Evolutionary conservation across 768 basidiomycete species (phyloP).

Genomic region (Rubroboletus pulcherrimus): DNA sequence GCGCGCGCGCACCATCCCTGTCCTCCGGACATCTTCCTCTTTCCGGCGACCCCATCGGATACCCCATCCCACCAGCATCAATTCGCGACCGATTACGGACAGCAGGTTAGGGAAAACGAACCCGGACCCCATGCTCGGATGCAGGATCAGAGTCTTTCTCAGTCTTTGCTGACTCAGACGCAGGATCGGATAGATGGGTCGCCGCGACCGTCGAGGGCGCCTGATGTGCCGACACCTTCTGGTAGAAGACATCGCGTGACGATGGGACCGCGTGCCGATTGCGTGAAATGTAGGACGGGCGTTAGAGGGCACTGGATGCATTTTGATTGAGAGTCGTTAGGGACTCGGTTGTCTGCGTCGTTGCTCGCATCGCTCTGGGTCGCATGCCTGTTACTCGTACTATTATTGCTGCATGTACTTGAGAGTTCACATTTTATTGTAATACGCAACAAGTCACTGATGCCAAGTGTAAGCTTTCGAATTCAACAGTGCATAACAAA

Average conservation of each 20-base stretch:
- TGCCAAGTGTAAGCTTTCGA: too few relatives aligned
- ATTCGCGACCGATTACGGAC: conserved; percentile 6
- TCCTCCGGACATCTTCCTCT: conserved; percentile 28
- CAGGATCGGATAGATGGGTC: conserved; percentile 18
- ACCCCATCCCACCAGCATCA: conserved; percentile 13
- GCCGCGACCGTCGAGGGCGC: conserved; percentile 10
- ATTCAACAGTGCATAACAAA: conserved; percentile 24
- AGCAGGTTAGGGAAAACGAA: not conserved
- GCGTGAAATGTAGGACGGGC: conserved; percentile 59
- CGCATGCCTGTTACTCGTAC: conserved; percentile 1
- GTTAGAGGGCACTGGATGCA: conserved; percentile 75
- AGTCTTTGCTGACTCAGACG: conserved; percentile 1
- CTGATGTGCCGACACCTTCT: conserved; percentile 14
- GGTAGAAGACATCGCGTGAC: conserved; percentile 49
- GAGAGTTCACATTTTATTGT: too few relatives aligned
- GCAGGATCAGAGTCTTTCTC: not conserved
- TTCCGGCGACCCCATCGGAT: conserved; percentile 28
- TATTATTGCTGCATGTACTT: conserved; percentile 4
- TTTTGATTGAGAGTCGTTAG: conserved; percentile 40
- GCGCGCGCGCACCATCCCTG: not conserved
- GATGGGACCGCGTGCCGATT: conserved; percentile 71
- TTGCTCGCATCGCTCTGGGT: not conserved
- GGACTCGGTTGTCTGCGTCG: not conserved
- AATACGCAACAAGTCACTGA: too few relatives aligned
- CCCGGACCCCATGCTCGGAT: conserved; percentile 1